Evolutionary conservation across 2,329 filamentous ascomycete genomes (phyloP).

Genomic region (Calonectria crousiana): DNA sequence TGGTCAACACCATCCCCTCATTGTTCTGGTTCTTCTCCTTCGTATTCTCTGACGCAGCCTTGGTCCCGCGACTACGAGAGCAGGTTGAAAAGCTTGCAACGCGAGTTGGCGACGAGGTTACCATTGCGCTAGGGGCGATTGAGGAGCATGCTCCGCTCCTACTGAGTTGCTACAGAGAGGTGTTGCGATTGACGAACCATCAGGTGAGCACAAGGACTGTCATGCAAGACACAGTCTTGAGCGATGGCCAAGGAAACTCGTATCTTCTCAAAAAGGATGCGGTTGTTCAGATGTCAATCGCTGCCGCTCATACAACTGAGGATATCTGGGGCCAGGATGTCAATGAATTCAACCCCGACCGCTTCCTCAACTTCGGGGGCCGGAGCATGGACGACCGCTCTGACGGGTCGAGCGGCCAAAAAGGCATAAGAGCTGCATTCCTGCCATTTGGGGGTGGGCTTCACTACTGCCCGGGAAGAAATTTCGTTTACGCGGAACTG

Average conservation of each 20-base stretch:
- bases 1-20: conserved; percentile 52
- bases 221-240: conserved; percentile 51
- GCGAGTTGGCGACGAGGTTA: conserved; percentile 26
- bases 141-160: conserved; percentile 52
- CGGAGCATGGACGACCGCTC: not conserved
- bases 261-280: conserved; percentile 43
- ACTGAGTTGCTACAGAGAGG: conserved; percentile 53
- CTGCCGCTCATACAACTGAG: conserved; percentile 23
- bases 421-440: not conserved
- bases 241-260: conserved; percentile 31
- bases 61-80: conserved; percentile 43
- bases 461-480: conserved; percentile 19
- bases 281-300: conserved; percentile 32
- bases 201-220: conserved; percentile 53
- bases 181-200: conserved; percentile 53
- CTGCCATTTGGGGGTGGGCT: conserved; percentile 17
- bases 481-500: conserved; percentile 24
- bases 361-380: conserved; percentile 17
- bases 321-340: conserved; percentile 33
- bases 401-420: conserved; percentile 22
- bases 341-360: conserved; percentile 21
- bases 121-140: conserved; percentile 50
- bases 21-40: conserved; percentile 51
- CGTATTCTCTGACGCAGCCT: conserved; percentile 43
- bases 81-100: conserved; percentile 42